Conservation (phyloP, 1,139 yeast genomes). For the Groenewaldozyma auringiensis region DNA sequence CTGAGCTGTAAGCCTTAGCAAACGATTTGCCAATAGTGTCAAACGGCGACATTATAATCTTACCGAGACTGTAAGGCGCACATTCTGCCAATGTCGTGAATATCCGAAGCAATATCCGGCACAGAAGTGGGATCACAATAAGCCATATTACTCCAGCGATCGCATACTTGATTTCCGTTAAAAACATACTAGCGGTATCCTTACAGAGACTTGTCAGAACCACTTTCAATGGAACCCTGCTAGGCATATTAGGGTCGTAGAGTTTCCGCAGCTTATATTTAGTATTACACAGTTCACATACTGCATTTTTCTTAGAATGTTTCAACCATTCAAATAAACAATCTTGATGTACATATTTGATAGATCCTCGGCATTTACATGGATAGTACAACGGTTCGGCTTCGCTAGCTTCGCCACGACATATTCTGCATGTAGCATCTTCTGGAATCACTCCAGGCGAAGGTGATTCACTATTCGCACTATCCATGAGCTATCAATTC, state of each 20-base stretch:
- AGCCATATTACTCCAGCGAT: slow-evolving; percentile 20
- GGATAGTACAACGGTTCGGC: slow-evolving; percentile 85
- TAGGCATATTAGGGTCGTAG: slow-evolving; percentile 66
- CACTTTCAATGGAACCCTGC: slow-evolving; percentile 46
- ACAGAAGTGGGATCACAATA: slow-evolving; percentile 16
- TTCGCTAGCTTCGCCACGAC: slow-evolving; percentile 81
- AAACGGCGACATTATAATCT: slow-evolving; percentile 5
- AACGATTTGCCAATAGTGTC: neutral
- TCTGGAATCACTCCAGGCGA: no score
- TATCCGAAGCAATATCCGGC: slow-evolving; percentile 14
- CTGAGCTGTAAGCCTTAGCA: neutral
- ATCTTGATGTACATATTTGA: slow-evolving; percentile 86
- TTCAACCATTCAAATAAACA: slow-evolving; percentile 80
- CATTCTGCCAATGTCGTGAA: slow-evolving; percentile 20
- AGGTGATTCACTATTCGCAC: no score
- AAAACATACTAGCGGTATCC: slow-evolving; percentile 13
- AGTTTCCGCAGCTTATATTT: slow-evolving; percentile 64
- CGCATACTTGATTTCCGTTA: slow-evolving; percentile 13
- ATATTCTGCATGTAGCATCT: slow-evolving; percentile 69
- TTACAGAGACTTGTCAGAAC: slow-evolving; percentile 28
- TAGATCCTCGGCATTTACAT: slow-evolving; percentile 89
- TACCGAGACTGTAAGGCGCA: slow-evolving; percentile 15
- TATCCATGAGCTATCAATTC: no score
- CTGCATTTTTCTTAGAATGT: slow-evolving; percentile 51
- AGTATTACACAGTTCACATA: slow-evolving; percentile 86